These are phyloP conservation scores for Auriculariales sp. DNA, from an alignment of 768 basidiomycete genomes.

Conservation along the genomic window DNA sequence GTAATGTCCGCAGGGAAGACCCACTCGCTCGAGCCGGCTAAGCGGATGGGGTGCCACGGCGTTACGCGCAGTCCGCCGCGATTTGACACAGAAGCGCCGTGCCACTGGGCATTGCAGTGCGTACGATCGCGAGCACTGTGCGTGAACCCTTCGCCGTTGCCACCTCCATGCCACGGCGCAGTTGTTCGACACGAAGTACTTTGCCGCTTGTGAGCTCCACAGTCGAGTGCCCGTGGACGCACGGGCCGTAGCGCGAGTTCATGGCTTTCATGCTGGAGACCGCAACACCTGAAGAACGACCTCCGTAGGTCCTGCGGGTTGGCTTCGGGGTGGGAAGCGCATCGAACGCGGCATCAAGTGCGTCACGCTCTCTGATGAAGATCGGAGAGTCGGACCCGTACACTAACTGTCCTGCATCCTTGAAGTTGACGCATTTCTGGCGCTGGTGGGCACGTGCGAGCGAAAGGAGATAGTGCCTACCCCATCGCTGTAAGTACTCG, in stretches of 20 bases:
- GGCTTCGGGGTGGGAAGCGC: constrained; percentile 9
- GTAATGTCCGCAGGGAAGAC: constrained; percentile 8
- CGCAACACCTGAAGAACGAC: neutral
- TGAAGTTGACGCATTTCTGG: constrained; percentile 10
- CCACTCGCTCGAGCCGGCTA: constrained; percentile 4
- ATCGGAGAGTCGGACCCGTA: constrained; percentile 8
- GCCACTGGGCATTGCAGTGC: neutral
- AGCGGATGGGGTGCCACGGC: constrained; percentile 9
- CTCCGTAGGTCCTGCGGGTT: neutral
- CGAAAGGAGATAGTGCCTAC: constrained; percentile 8
- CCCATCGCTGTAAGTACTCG: constrained; percentile 6
- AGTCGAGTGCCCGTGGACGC: constrained; percentile 5
- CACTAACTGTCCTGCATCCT: constrained; percentile 7
- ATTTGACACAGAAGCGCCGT: constrained; percentile 2
- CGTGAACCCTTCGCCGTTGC: constrained; percentile 4
- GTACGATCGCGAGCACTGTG: constrained; percentile 2
- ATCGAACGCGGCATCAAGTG: constrained; percentile 9
- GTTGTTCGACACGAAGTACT: neutral
- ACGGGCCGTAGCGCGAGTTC: constrained; percentile 7
- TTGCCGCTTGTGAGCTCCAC: constrained; percentile 2
- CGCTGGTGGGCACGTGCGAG: constrained; percentile 10
- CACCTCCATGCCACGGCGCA: constrained; percentile 2
- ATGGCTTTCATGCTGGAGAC: constrained; percentile 5
- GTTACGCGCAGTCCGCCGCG: constrained; percentile 5
- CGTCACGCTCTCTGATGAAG: constrained; percentile 6